These are phyloP conservation scores for Ramalina peruviana DNA, from an alignment of 495 filamentous ascomycete genomes.

Conservation along the genomic window DNA sequence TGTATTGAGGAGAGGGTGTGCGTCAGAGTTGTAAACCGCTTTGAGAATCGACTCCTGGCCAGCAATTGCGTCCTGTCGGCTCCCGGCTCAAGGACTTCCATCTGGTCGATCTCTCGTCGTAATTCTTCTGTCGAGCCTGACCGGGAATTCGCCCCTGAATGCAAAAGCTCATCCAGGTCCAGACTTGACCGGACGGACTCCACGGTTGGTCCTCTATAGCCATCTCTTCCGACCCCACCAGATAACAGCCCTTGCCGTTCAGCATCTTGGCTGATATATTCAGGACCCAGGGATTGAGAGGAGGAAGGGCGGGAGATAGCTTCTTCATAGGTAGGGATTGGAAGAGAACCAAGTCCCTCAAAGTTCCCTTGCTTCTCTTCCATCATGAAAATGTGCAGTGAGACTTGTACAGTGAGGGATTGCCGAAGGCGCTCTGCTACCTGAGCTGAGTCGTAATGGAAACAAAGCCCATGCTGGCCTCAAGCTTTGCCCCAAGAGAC, in stretches of 20 bases:
- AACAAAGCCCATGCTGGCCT: too few relatives aligned
- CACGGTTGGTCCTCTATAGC: slow-evolving; percentile 61
- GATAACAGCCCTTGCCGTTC: slow-evolving; percentile 48
- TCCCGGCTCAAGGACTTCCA: slow-evolving; percentile 72
- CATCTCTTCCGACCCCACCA: slow-evolving; percentile 24
- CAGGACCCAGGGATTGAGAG: slow-evolving; percentile 43
- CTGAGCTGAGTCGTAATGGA: too few relatives aligned
- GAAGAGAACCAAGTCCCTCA: slow-evolving; percentile 44
- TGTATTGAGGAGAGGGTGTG: slow-evolving; percentile 41
- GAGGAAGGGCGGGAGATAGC: slow-evolving; percentile 52
- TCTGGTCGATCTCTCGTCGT: slow-evolving; percentile 69
- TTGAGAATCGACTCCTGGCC: slow-evolving; percentile 33
- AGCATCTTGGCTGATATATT: slow-evolving; percentile 40
- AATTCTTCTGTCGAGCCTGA: slow-evolving; percentile 44
- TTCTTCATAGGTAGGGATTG: slow-evolving; percentile 94
- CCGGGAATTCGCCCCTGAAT: slow-evolving; percentile 27
- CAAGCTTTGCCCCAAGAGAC: too few relatives aligned
- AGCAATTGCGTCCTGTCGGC: slow-evolving; percentile 20
- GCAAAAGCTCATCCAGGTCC: slow-evolving; percentile 29
- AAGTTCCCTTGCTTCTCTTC: slow-evolving; percentile 41
- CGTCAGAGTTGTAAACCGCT: slow-evolving; percentile 39
- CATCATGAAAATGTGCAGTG: slow-evolving; percentile 25
- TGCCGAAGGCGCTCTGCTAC: too few relatives aligned
- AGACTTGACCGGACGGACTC: slow-evolving; percentile 53
- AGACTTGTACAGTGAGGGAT: too few relatives aligned